Evolutionary conservation across 2,329 filamentous ascomycete species (phyloP), one percentile per base, ranked within the genome.

Genomic region (Trichoderma koningii): DNA sequence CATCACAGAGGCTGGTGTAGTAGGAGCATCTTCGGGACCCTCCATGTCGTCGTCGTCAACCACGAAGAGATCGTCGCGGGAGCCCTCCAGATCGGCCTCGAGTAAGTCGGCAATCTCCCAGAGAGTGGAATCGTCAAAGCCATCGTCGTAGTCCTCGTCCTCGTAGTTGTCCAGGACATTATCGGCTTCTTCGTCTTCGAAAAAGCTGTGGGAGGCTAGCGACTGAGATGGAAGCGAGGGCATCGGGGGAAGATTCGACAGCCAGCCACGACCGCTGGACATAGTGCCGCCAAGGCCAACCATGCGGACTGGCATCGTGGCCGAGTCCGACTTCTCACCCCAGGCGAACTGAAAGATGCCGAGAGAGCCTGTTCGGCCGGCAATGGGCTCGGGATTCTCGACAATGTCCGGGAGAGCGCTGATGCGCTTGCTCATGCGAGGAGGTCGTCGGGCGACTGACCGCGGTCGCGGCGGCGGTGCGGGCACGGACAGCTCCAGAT

Each of bases 271-370:
- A 2, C 55, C 48, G 10, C 56, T 65, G 48, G 64, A 56, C 81
- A 83, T 83, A 19, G 82, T 83, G 2, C 82, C 82, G 7, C 83
- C 78, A 79, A 85, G 83, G 23, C 50, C 45, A 12, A 14, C 15
- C 50, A 66, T 64, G 9, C 73, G 74, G 63, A 75, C 73, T 68
- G 78, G 79, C 63, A 82, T 73, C 30, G 75, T 82, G 10, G 82
- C 82, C 61, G 80, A 80, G 73, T 88, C 85, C 21, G 86, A 88
- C 69, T 76, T 83, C 75, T 88, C 86, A 15, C 87, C 87, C 85
- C 85, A 88, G 2, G 87, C 85, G 68, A 88, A 88, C 69, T 87
- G 84, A 76, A 87, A 89, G 70, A 89, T 84, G 5, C 86, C 87
- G 19, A 89, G 79, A 12, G 85, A 87, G 14, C 81, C 85, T 48